These are phyloP conservation scores for Choricystis sp. DNA, from an alignment of 139 green algal genomes.

Conservation along the genomic window DNA sequence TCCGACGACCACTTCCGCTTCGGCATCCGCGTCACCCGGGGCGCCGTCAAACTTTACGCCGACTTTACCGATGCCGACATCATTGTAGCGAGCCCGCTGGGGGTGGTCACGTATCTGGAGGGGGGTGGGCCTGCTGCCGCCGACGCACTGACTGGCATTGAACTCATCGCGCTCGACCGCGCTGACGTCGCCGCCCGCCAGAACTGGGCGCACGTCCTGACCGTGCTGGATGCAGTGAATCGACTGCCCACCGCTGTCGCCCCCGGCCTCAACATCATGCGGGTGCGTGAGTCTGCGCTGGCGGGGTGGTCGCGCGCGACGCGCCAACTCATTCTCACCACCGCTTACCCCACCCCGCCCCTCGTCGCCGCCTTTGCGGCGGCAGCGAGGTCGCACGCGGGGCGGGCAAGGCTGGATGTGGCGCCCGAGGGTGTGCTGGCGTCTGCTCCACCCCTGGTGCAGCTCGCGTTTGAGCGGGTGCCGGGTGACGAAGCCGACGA, in stretches of 20 bases:
- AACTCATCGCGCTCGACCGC: constrained; percentile 70
- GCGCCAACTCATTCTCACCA: constrained; percentile 78
- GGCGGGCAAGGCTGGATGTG: constrained; percentile 22
- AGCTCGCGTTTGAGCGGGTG: constrained; percentile 82
- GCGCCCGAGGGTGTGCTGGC: constrained; percentile 50
- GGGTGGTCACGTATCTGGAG: constrained; percentile 62
- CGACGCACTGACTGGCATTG: constrained; percentile 87
- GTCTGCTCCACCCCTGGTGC: constrained; percentile 16
- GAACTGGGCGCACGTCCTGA: constrained; percentile 58
- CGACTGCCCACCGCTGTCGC: constrained; percentile 55
- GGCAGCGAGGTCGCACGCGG: constrained; percentile 14
- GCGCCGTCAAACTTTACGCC: constrained; percentile 54
- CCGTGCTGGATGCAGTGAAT: constrained; percentile 67
- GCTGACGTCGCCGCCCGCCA: constrained; percentile 89
- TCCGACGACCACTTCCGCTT: constrained; percentile 87
- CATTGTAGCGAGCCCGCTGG: constrained; percentile 83
- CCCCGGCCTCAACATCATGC: constrained; percentile 86
- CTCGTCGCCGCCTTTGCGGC: neutral
- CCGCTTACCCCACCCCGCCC: neutral
- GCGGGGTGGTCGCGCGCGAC: constrained; percentile 18
- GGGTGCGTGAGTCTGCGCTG: constrained; percentile 42
- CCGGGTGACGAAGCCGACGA: neutral
- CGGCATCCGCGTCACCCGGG: constrained; percentile 80
- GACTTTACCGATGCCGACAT: constrained; percentile 80
- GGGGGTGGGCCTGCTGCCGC: constrained; percentile 12